These are phyloP conservation scores for Chrysanthemum makinoi DNA, from an alignment of 129 eudicot species.

Conservation along the genomic window DNA sequence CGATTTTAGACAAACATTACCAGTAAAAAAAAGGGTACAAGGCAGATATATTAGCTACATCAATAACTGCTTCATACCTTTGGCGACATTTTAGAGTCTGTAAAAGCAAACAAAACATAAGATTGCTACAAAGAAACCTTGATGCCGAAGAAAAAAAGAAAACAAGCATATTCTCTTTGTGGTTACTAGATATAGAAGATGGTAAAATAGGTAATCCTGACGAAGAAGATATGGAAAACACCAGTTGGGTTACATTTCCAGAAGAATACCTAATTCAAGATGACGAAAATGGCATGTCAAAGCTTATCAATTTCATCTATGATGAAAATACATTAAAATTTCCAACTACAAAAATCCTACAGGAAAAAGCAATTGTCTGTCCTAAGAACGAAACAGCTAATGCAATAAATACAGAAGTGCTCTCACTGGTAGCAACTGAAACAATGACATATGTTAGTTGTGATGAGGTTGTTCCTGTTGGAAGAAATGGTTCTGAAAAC, in stretches of 20 bases:
- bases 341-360: no score
- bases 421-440: no score
- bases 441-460: background rate
- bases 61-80: background rate
- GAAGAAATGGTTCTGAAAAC: background rate
- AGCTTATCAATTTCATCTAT: background rate
- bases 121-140: background rate
- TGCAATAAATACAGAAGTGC: no score
- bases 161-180: background rate
- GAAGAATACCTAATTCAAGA: background rate
- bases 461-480: background rate
- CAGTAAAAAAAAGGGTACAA: background rate
- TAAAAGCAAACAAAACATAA: background rate
- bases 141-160: background rate
- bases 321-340: no score
- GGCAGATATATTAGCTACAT: background rate
- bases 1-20: no score
- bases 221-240: background rate
- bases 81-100: background rate
- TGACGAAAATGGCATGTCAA: background rate
- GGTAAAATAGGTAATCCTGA: no score
- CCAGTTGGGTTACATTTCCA: background rate
- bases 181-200: slow-evolving; percentile 1
- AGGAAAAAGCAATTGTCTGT: no score
- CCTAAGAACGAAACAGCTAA: no score